These are phyloP conservation scores for Debaryomyces sp. DNA, from an alignment of 1,139 yeast species.

Conservation along the genomic window DNA sequence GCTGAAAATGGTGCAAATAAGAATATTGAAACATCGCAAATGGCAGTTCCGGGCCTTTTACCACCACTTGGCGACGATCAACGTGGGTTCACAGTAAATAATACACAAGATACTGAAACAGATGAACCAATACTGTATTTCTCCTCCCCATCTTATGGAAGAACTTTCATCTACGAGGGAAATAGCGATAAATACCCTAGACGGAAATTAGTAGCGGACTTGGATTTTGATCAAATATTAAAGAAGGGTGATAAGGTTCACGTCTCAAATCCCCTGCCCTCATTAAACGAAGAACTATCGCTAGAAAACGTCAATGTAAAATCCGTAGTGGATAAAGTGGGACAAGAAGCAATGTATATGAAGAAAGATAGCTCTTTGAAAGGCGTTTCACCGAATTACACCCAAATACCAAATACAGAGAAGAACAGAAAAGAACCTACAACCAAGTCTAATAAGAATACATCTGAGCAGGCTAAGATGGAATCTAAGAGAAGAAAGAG, in stretches of 20 bases:
- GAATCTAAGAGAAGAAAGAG: slow-evolving; percentile 1
- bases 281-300: neutral
- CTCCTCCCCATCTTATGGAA: slow-evolving; percentile 24
- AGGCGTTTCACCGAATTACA: neutral
- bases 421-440: neutral
- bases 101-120: slow-evolving; percentile 11
- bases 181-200: slow-evolving; percentile 23
- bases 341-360: neutral
- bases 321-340: neutral
- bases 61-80: slow-evolving; percentile 12
- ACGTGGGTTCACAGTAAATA: slow-evolving; percentile 15
- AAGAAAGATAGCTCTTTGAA: neutral
- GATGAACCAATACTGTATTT: slow-evolving; percentile 22
- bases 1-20: neutral
- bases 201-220: slow-evolving; percentile 28
- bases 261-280: neutral
- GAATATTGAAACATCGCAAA: neutral
- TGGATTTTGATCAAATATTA: slow-evolving; percentile 28
- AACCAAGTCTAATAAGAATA: neutral
- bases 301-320: neutral
- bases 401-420: neutral
- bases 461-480: slow-evolving; percentile 3
- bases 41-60: slow-evolving; percentile 15
- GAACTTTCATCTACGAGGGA: slow-evolving; percentile 23
- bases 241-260: slow-evolving; percentile 18